Evolutionary conservation across 257 asterid genomes (phyloP), one percentile per base, ranked within the genome.

Genomic region (Fraxinus excelsior): DNA sequence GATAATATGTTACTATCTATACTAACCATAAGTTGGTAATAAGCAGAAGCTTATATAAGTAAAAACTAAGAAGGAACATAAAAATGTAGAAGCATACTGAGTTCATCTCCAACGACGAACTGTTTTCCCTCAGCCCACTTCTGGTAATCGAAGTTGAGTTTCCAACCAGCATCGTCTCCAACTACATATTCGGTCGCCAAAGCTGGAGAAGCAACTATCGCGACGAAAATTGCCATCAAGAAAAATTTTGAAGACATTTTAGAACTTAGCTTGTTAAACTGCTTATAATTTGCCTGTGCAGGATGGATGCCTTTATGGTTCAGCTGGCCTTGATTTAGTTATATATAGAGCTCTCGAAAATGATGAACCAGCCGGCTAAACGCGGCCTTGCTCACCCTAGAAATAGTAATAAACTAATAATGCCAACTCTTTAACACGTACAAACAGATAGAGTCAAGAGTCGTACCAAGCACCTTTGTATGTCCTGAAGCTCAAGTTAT

Each of bases 151-250:
- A 70, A 37, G 18, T 77, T 18, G 23, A 58, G 21, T 23, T 29
- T 26, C 80, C 80, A 77, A 26, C 80, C 80, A 69, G 18, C 16
- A 7, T 70, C 70, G 7, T 68, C 80, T 21, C 75, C 80, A 28
- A 68, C 75, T 0, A 77, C 18, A 18, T 28, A 35, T 3, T 65
- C 79, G 0, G 62, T 70, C 4, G 71, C 71, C 42, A 35, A 19
- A 38, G 76, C 76, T 35, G 60, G 42, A 7, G 16, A 42, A 3
- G 13, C 70, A 26, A 37, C 64, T 2, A 29, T 23, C 3, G 80
- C 71, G 9, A 34, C 58, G 10, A 42, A 3, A 23, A 31, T 10
- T 66, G 64, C 68, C 2, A 53, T 19, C 11, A 70, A 25, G 76
- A 38, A 76, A 46, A 18, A 26, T 34, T 23, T 68, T 7, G 74